Conservation (phyloP, 495 filamentous ascomycete genomes). For the Lentithecium fluviatile region DNA sequence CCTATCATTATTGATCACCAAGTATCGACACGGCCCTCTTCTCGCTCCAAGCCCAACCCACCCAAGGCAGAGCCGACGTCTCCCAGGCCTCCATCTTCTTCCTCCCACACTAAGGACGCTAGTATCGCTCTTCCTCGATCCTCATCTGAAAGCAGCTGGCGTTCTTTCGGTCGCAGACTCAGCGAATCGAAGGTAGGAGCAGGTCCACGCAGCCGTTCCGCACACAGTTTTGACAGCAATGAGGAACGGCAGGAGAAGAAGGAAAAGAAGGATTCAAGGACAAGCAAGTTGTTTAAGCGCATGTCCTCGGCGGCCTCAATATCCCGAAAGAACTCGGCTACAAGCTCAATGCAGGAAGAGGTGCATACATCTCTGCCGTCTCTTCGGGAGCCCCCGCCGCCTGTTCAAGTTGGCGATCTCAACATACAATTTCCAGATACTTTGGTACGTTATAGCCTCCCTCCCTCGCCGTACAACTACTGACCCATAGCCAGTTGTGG, state of each 20-base stretch:
- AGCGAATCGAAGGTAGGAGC: constrained; percentile 43
- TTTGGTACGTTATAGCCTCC: constrained; percentile 47
- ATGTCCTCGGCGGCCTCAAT: constrained; percentile 48
- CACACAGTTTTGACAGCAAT: constrained; percentile 45
- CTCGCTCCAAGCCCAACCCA: constrained; percentile 20
- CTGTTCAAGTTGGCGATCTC: constrained; percentile 64
- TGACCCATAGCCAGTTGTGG: constrained; percentile 59
- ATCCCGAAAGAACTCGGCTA: constrained; percentile 57
- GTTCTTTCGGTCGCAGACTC: constrained; percentile 43
- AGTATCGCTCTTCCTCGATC: constrained; percentile 37
- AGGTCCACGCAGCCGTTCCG: constrained; percentile 47
- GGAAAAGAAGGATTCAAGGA: constrained; percentile 65
- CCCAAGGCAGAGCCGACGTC: constrained; percentile 38
- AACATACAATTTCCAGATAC: constrained; percentile 94
- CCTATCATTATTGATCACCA: constrained; percentile 70
- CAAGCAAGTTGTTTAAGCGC: constrained; percentile 74
- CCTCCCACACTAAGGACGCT: constrained; percentile 40
- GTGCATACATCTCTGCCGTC: constrained; percentile 49
- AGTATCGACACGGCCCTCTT: constrained; percentile 41
- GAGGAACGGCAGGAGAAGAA: constrained; percentile 41
- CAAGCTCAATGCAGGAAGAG: constrained; percentile 57
- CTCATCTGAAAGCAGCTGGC: constrained; percentile 43
- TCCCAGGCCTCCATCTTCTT: constrained; percentile 47
- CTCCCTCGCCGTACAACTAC: neutral
- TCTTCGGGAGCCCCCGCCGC: constrained; percentile 47